A percentile compares a stretch with the other conserved stretches of the same genome.
Evolutionary conservation across 495 filamentous ascomycete species (phyloP).

Genomic region (Hapsidospora chrysogenum): DNA sequence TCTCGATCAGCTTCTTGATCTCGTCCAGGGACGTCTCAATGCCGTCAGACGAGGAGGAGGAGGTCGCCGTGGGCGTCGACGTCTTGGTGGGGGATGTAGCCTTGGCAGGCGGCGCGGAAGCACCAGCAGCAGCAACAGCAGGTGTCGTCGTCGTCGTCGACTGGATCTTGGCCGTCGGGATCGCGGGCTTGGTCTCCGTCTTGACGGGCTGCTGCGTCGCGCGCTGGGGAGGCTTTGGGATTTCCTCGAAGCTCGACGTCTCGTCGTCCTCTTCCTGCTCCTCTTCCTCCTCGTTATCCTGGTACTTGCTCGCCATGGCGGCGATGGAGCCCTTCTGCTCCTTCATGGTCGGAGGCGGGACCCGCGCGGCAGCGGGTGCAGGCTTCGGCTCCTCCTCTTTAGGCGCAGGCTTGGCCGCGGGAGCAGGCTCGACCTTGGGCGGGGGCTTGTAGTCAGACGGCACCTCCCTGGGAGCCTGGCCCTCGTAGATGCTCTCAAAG

Average conservation of each 20-base stretch:
- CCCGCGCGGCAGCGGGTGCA: constrained; percentile 25
- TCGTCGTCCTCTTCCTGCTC: constrained; percentile 42
- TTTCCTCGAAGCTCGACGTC: constrained; percentile 68
- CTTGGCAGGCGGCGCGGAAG: constrained; percentile 8
- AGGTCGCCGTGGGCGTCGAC: not conserved
- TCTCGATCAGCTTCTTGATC: constrained; percentile 48
- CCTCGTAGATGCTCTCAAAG: constrained; percentile 80
- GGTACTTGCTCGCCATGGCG: constrained; percentile 66
- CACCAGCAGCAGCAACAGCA: constrained; percentile 12
- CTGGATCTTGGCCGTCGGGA: not conserved
- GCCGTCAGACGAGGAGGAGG: constrained; percentile 1
- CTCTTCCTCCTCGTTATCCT: constrained; percentile 50
- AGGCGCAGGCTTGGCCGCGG: constrained; percentile 31
- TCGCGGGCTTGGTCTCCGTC: constrained; percentile 11
- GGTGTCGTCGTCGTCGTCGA: not conserved
- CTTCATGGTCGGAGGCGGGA: constrained; percentile 49
- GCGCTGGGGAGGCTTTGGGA: constrained; percentile 38
- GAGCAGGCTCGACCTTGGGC: constrained; percentile 25
- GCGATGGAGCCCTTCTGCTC: constrained; percentile 78
- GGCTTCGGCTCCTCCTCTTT: constrained; percentile 35
- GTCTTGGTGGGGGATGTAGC: constrained; percentile 4
- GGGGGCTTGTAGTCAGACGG: constrained; percentile 51
- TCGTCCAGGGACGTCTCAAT: constrained; percentile 25
- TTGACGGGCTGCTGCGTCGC: constrained; percentile 12
- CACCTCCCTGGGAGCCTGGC: constrained; percentile 57